Percentiles rank a stretch among this genome's conserved stretches.
Conservation (phyloP, 139 green algal species). For the Protoeuglena noctilucae region DNA sequence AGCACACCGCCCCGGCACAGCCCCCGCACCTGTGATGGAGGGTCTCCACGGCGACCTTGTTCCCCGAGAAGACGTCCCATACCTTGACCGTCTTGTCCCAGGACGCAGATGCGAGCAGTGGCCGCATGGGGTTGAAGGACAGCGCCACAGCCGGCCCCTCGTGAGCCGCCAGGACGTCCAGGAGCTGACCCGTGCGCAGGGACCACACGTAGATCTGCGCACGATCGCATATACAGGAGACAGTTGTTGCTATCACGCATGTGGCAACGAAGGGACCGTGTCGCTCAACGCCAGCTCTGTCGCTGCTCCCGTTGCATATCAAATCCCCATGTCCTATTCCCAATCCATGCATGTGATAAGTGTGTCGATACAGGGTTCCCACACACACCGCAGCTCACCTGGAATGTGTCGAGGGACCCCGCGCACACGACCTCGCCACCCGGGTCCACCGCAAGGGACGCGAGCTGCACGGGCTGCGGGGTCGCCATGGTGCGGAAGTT, state of each 20-base stretch:
- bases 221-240: no score
- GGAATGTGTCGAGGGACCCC: conserved; percentile 66
- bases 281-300: no score
- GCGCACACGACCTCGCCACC: conserved; percentile 72
- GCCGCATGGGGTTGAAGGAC: conserved; percentile 49
- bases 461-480: conserved; percentile 65
- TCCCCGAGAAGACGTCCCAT: conserved; percentile 73
- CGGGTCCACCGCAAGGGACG: conserved; percentile 67
- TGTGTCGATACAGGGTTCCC: neutral
- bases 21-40: no score
- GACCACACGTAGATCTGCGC: conserved; percentile 84
- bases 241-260: no score
- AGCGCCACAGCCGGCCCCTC: conserved; percentile 73
- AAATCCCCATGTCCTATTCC: no score
- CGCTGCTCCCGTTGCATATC: no score
- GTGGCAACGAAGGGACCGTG: no score
- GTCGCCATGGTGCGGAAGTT: conserved; percentile 90
- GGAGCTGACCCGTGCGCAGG: conserved; percentile 71
- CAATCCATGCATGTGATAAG: no score
- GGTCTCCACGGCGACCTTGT: conserved; percentile 41
- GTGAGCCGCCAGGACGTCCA: conserved; percentile 82
- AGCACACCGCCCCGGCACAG: no score
- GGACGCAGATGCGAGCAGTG: conserved; percentile 58
- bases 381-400: conserved; percentile 18
- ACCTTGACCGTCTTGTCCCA: conserved; percentile 70